Base-by-base conservation (phyloP, 257 asterid genomes). In the Catharanthus roseus region DNA sequence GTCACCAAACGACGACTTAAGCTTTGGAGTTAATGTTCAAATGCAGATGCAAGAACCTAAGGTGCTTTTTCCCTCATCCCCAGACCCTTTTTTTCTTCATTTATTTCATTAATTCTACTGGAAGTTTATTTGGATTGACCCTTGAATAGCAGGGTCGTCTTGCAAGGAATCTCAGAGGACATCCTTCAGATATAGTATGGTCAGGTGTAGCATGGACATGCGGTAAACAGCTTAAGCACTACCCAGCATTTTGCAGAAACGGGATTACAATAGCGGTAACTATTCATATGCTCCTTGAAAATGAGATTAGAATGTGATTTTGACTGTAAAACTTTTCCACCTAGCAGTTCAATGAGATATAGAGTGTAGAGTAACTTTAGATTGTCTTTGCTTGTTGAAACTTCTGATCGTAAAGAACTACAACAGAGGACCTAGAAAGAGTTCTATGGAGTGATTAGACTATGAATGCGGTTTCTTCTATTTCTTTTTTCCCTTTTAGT, bases 161-260 rank as follows among this genome's bases (percentile, higher is more conserved):
- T 61, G 78, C 95, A 58, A 89, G 86, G 86, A 86, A 75, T 78
- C 76, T 85, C 74, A 85, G 83, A 81, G 87, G 89, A 54, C 85
- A 70, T 79, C 83, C 77, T 64, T 85, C 93, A 45, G 96, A 85
- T 60, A 93, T 93, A 71, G 82, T 90, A 4, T 93, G 99, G 99
- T 89, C 96, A 3, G 99, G 97, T 70, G 78, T 81, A 55, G 78
- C 96, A 68, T 93, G 97, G 97, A 67, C 87, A 61, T 93, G 99
- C 66, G 88, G 95, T 71, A 93, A 91, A 86, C 99, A 85, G 82
- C 87, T 93, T 82, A 93, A 88, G 80, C 99, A 93, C 73, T 93
- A 84, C 77, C 90, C 96, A 34, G 87, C 90, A 64, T 93, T 93
- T 76, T 50, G 77, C 81, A 89, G 96, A 82, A 91, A 87, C 70